These are phyloP conservation scores for Hypomontagnella submonticulosa DNA, from an alignment of 495 filamentous ascomycete genomes.

Conservation along the genomic window DNA sequence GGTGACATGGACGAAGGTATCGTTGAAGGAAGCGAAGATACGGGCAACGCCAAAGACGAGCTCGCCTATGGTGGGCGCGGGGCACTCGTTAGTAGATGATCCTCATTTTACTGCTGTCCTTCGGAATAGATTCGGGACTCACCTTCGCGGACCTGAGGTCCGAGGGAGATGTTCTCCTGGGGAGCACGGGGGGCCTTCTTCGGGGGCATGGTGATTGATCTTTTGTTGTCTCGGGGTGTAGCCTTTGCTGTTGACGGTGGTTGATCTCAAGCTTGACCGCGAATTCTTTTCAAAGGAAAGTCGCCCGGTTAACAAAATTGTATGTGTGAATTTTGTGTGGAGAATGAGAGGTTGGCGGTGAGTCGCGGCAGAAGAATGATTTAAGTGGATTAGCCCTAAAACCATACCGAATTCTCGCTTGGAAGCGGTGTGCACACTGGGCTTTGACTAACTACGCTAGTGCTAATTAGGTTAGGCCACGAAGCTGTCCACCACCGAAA, in stretches of 20 bases:
- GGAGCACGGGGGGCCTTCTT: slow-evolving; percentile 81
- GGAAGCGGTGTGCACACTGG: slow-evolving; percentile 15
- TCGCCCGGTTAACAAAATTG: slow-evolving; percentile 26
- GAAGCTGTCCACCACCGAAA: slow-evolving; percentile 27
- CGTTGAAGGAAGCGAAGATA: slow-evolving; percentile 97
- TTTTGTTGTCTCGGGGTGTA: slow-evolving; percentile 27
- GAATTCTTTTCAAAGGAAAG: slow-evolving; percentile 20
- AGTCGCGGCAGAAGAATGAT: slow-evolving; percentile 37
- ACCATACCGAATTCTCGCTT: slow-evolving; percentile 34
- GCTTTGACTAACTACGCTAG: slow-evolving; percentile 16
- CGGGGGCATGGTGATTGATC: slow-evolving; percentile 74
- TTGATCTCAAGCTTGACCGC: slow-evolving; percentile 38
- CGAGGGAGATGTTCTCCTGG: slow-evolving; percentile 98
- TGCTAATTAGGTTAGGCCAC: slow-evolving; percentile 11
- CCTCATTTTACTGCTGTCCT: neutral
- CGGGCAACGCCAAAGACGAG: slow-evolving; percentile 98
- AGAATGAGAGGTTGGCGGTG: slow-evolving; percentile 31
- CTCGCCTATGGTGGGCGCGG: slow-evolving; percentile 70
- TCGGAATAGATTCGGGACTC: slow-evolving; percentile 40
- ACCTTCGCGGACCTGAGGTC: slow-evolving; percentile 93
- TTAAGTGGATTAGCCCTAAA: slow-evolving; percentile 41
- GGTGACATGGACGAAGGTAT: slow-evolving; percentile 93
- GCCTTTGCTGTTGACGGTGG: slow-evolving; percentile 25
- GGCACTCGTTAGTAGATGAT: slow-evolving; percentile 28
- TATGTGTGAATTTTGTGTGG: slow-evolving; percentile 27